Evolutionary conservation across 129 eudicot species (phyloP), one percentile per base, ranked within the genome.

Genomic region (Escallonia herrerae): DNA sequence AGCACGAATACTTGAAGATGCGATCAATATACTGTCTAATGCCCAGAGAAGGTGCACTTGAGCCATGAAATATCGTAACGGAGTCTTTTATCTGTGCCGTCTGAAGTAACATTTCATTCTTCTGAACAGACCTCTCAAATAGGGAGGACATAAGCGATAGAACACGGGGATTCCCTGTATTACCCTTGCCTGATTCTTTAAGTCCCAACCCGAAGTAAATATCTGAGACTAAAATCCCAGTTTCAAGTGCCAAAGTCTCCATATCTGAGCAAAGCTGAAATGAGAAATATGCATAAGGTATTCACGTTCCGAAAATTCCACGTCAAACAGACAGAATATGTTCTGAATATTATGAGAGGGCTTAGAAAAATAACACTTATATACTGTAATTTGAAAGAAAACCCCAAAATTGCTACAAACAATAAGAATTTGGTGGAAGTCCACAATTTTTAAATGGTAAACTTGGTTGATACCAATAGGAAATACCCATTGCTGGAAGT

Each of bases 21-120:
- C 91, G 81, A 38, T 84, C 83, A 8, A 88, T 57, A 73, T 88
- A 88, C 47, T 88, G 86, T 71, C 66, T 77, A 67, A 88, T 82
- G 64, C 89, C 72, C 42, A 88, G 76, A 14, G 84, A 49, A 38
- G 96, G 96, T 47, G 86, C 89, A 69, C 82, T 84, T 59, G 87
- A 79, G 56, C 96, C 91, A 60, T 88, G 96, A 68, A 88, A 88
- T 50, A 84, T 59, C 8, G 91, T 82, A 40, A 79, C 60, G 13
- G 58, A 65, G 43, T 90, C 95, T 71, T 77, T 76, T 15, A 66
- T 42, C 57, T 74, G 76, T 22, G 77, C 53, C 33, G 71, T 65
- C 77, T 83, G 84, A 51, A 86, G 70, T 65, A 75, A 56, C 14
- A 59, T 77, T 52, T 83, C 97, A 12, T 90, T 90, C 62, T 68